These are phyloP conservation scores for Vanrija sp. DNA, from an alignment of 1,284 basidiomycete genomes.

Conservation along the genomic window DNA sequence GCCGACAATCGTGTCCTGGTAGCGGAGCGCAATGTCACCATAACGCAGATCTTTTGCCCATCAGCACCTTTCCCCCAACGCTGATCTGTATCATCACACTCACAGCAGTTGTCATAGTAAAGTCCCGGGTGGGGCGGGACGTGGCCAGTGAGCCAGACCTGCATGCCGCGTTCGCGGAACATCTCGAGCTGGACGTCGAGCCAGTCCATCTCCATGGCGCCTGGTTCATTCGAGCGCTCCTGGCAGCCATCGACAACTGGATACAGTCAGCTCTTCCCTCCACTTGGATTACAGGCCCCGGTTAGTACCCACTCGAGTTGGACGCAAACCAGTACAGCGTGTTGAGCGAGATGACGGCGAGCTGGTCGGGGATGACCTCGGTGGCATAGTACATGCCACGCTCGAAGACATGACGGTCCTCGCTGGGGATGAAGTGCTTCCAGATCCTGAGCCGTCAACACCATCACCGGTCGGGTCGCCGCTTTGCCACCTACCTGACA, in stretches of 20 bases:
- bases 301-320: slow-evolving; percentile 65
- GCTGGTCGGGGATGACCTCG: slow-evolving; percentile 70
- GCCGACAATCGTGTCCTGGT: slow-evolving; percentile 85
- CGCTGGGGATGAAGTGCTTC: slow-evolving; percentile 76
- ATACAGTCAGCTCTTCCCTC: slow-evolving; percentile 4
- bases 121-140: slow-evolving; percentile 67
- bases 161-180: slow-evolving; percentile 71
- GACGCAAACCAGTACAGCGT: slow-evolving; percentile 90
- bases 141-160: slow-evolving; percentile 59
- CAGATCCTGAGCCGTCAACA: slow-evolving; percentile 61
- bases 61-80: slow-evolving; percentile 8
- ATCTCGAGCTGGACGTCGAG: slow-evolving; percentile 74
- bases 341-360: slow-evolving; percentile 83
- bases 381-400: slow-evolving; percentile 78
- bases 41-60: slow-evolving; percentile 66
- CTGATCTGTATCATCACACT: slow-evolving; percentile 6
- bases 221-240: slow-evolving; percentile 62
- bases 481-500: slow-evolving; percentile 55
- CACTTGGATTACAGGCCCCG: not conserved
- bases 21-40: slow-evolving; percentile 73
- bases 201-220: slow-evolving; percentile 84
- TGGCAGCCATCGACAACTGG: slow-evolving; percentile 60
- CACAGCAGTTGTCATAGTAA: slow-evolving; percentile 74
- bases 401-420: slow-evolving; percentile 73
- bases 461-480: not conserved